A percentile compares a stretch with the other conserved stretches of the same genome.
Evolutionary conservation across 1,284 basidiomycete species (phyloP).

Genomic region (Amylostereum areolatum): DNA sequence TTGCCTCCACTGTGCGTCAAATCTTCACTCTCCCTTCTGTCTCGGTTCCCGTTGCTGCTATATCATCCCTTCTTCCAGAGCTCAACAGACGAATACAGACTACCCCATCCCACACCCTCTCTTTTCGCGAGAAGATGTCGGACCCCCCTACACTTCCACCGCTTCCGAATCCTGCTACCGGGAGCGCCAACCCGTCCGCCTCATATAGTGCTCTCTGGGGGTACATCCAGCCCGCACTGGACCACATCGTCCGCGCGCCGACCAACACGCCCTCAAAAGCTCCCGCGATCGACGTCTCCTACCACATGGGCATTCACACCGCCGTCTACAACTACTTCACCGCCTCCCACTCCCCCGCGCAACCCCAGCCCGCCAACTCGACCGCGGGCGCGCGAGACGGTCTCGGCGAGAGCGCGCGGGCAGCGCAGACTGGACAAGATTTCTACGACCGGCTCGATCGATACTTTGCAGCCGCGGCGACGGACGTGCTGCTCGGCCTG

Average conservation of each 20-base stretch:
- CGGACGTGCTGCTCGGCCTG: slow-evolving; percentile 54
- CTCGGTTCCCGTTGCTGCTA: no score
- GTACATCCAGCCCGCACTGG: slow-evolving; percentile 65
- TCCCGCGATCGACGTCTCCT: slow-evolving; percentile 62
- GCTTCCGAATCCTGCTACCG: slow-evolving; percentile 50
- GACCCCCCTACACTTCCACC: slow-evolving; percentile 19
- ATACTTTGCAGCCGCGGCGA: slow-evolving; percentile 53
- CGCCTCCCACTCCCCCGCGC: slow-evolving; percentile 30
- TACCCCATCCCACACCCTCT: neutral
- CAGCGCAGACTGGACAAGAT: slow-evolving; percentile 26
- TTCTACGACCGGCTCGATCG: slow-evolving; percentile 66
- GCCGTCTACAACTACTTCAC: slow-evolving; percentile 78
- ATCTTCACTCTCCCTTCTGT: no score
- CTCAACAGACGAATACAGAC: neutral
- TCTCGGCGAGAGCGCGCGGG: neutral
- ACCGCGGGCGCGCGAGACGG: slow-evolving; percentile 10
- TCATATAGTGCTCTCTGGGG: slow-evolving; percentile 67
- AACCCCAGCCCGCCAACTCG: slow-evolving; percentile 22
- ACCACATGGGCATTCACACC: slow-evolving; percentile 72
- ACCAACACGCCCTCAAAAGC: slow-evolving; percentile 52
- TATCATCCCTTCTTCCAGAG: no score
- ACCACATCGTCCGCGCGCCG: slow-evolving; percentile 68
- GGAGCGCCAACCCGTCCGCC: slow-evolving; percentile 67
- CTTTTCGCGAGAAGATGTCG: neutral
- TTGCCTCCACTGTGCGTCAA: no score